phyloP scores from a whole-genome alignment of 805 yeast species.

The Saturnispora serradocipensis region DNA sequence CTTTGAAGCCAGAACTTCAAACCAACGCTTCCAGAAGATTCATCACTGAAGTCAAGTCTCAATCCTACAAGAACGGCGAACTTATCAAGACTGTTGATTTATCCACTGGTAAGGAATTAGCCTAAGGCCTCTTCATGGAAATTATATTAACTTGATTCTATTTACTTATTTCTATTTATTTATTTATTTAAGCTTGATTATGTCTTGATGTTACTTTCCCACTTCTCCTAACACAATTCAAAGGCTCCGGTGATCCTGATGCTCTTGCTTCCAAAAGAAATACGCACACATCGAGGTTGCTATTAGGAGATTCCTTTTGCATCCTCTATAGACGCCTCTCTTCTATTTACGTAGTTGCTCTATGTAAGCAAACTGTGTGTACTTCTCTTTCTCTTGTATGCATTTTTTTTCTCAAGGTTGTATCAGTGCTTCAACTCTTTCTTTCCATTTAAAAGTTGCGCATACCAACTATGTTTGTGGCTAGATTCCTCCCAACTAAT shows the following conservation, averaged over 20 bases:
- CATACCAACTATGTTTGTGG: neutral
- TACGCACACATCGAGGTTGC: too few species aligned
- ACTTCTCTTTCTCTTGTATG: neutral
- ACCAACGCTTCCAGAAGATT: slow-evolving; percentile 67
- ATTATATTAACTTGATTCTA: slow-evolving; percentile 1
- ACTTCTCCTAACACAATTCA: too few species aligned
- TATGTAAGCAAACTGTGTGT: neutral
- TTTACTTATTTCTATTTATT: neutral
- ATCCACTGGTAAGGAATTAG: slow-evolving; percentile 15
- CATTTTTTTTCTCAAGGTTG: neutral
- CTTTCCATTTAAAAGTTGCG: neutral
- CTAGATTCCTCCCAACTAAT: neutral
- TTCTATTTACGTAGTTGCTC: neutral
- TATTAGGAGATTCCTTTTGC: neutral
- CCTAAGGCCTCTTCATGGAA: neutral
- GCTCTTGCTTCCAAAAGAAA: too few species aligned
- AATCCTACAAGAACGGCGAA: slow-evolving; percentile 64
- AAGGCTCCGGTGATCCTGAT: too few species aligned
- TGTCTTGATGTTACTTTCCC: neutral
- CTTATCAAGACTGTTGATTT: slow-evolving; percentile 23
- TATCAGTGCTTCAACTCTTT: neutral
- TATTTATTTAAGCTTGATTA: slow-evolving; percentile 3
- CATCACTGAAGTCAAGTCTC: slow-evolving; percentile 61
- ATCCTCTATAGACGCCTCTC: neutral
- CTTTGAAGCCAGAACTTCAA: slow-evolving; percentile 80